Conservation (phyloP, 768 basidiomycete species). For the Xanthoconium stramineum region DNA sequence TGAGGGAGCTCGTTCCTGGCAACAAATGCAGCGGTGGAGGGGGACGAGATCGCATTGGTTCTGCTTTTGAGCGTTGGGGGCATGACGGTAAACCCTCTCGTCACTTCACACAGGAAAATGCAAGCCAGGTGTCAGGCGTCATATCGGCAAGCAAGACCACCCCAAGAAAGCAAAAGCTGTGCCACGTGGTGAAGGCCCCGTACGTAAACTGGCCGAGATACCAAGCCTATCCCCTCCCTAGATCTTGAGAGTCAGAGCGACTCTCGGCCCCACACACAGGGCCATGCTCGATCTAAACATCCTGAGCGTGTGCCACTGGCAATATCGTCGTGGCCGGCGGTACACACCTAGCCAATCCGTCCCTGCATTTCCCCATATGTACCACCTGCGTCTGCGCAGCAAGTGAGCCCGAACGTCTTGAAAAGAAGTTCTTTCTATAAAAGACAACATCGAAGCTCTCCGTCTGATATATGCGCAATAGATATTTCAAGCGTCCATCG, state of each 20-base stretch:
- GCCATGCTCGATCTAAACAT: not conserved
- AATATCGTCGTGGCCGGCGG: too few relatives aligned
- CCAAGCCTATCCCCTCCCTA: not conserved
- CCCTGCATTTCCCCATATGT: slow-evolving; percentile 3
- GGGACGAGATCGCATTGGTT: not conserved
- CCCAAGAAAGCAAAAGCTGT: slow-evolving; percentile 1
- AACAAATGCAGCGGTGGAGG: not conserved
- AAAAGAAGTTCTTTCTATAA: slow-evolving; percentile 11
- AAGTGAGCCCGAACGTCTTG: not conserved
- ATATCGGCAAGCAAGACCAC: slow-evolving; percentile 8
- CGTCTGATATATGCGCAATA: slow-evolving; percentile 16
- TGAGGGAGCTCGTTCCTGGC: slow-evolving; percentile 14
- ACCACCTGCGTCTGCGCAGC: not conserved
- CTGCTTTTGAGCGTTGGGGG: slow-evolving; percentile 24
- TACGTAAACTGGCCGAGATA: slow-evolving; percentile 7
- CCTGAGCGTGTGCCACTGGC: too few relatives aligned
- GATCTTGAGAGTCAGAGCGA: not conserved
- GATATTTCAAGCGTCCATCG: slow-evolving; percentile 15
- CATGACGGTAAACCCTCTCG: slow-evolving; percentile 26
- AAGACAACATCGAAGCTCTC: slow-evolving; percentile 15
- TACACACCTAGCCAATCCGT: not conserved
- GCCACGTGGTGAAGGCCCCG: slow-evolving; percentile 28
- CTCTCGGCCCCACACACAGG: slow-evolving; percentile 4
- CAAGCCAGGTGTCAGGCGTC: slow-evolving; percentile 21
- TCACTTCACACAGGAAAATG: slow-evolving; percentile 25